phyloP scores from a whole-genome alignment of 805 yeast genomes.

The Saccharomyces mikatae region DNA sequence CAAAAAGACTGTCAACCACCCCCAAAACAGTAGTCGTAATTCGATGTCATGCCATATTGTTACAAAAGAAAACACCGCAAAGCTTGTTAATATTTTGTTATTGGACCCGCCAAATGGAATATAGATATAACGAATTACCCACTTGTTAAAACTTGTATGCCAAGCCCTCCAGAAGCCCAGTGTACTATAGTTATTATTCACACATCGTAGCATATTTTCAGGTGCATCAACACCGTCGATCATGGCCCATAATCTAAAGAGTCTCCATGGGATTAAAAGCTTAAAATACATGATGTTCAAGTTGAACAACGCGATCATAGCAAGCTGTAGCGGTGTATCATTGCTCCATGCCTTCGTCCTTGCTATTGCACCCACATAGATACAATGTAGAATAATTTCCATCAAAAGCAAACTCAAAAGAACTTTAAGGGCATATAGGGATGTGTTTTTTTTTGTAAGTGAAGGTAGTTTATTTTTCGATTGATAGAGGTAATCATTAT shows the following conservation, averaged over 20 bases:
- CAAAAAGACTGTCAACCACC: constrained; percentile 82
- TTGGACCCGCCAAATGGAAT: constrained; percentile 79
- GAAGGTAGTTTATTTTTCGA: constrained; percentile 50
- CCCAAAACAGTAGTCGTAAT: constrained; percentile 78
- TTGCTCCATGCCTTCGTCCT: constrained; percentile 81
- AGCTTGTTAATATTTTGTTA: constrained; percentile 60
- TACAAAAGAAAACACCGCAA: constrained; percentile 83
- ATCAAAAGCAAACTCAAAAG: constrained; percentile 65
- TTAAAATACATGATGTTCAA: constrained; percentile 86
- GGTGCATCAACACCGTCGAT: constrained; percentile 89
- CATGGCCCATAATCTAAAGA: constrained; percentile 83
- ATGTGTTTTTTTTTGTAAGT: constrained; percentile 42
- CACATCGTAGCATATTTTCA: constrained; percentile 91
- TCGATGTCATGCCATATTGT: constrained; percentile 97
- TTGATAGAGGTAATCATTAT: constrained; percentile 80
- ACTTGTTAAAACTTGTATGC: constrained; percentile 86
- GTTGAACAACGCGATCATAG: constrained; percentile 86
- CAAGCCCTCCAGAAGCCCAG: constrained; percentile 93
- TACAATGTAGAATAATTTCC: constrained; percentile 79
- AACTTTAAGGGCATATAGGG: constrained; percentile 57
- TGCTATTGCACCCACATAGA: constrained; percentile 86
- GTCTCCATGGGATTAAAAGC: constrained; percentile 84
- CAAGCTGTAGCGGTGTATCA: constrained; percentile 78
- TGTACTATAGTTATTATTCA: constrained; percentile 85
- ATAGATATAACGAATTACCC: constrained; percentile 79